These are phyloP conservation scores for Nannizzia gypsea DNA, from an alignment of 2,329 filamentous ascomycete species.

Conservation along the genomic window DNA sequence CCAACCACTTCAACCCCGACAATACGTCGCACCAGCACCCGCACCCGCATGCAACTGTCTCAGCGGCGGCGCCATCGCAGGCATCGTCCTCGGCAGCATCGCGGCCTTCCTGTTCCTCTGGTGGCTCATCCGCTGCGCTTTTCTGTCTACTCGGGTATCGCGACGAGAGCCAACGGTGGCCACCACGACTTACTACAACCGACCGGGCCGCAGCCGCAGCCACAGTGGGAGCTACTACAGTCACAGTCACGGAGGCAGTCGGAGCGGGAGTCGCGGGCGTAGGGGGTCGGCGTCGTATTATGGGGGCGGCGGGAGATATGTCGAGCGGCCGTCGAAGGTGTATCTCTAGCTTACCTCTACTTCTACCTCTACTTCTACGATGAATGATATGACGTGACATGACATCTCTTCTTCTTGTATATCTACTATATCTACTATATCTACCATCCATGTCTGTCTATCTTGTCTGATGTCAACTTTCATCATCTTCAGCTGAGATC, in stretches of 20 bases:
- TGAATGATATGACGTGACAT: too few species aligned
- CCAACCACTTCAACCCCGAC: conserved; percentile 16
- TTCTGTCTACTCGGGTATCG: conserved; percentile 14
- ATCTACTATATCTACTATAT: too few species aligned
- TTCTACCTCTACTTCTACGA: too few species aligned
- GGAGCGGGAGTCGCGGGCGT: background rate
- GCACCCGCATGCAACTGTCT: conserved; percentile 19
- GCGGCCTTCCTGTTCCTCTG: conserved; percentile 24
- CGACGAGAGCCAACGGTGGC: conserved; percentile 16
- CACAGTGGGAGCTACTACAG: too few species aligned
- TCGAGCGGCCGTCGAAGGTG: background rate
- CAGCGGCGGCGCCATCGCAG: conserved; percentile 28
- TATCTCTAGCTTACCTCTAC: background rate
- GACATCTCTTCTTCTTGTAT: too few species aligned
- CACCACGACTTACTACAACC: conserved; percentile 13
- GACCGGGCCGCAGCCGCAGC: conserved; percentile 15
- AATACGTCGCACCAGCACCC: conserved; percentile 6
- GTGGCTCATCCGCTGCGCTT: conserved; percentile 27
- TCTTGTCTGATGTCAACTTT: too few species aligned
- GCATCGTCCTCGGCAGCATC: conserved; percentile 32
- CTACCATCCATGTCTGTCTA: too few species aligned
- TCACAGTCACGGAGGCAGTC: background rate
- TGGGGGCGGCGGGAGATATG: background rate
- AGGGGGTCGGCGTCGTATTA: background rate
- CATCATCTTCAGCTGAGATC: too few species aligned